Base-by-base conservation (phyloP, 1,139 yeast species). In the Geotrichum histeridarum region DNA sequence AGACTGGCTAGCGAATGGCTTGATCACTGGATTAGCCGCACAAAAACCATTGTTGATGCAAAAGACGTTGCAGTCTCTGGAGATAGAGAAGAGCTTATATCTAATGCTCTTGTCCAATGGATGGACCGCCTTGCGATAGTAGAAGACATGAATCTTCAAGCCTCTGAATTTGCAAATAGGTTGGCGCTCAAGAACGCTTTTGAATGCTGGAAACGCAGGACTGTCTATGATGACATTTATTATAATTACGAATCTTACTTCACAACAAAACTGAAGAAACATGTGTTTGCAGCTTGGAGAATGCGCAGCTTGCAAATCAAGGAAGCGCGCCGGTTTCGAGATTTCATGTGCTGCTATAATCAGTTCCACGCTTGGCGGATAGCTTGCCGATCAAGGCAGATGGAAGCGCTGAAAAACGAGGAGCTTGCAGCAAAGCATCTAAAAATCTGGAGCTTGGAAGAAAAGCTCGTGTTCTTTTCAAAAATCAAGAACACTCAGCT, bases 311-410 rank as follows among this genome's bases (percentile, higher is more conserved):
- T 47, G 14, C 50, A 50, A 22, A 9, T 38, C 9, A 35, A 42
- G 12, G 50, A 46, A 22, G 51, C 54, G 4, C 52, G 57, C 4
- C 36, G 42, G n/a, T 48, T 51, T 18, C 33, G 54, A 4, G 45
- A 38, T 31, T 42, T 38, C 42, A 44, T 46, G 43, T 22, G 32
- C 6, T 39, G 50, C 15, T 27, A 43, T 30, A 46, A 45, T 18
- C 18, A 27, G 14, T 48, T 54, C 18, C 50, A 48, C 27, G 18
- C 15, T 5, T 54, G 57, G 57, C 43, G 53, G 1, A 22, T 54
- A 5, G 14, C 35, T 9, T 35, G 48, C 11, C 32, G 52, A 5
- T 37, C 44, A 5, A 44, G 38, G 7, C 31, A 37, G 11, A 35
- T 54, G 4, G 36, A 32, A 1, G 18, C 48, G 4, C 35, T 41